phyloP scores from a whole-genome alignment of 768 basidiomycete species.

The Russula virescens region DNA sequence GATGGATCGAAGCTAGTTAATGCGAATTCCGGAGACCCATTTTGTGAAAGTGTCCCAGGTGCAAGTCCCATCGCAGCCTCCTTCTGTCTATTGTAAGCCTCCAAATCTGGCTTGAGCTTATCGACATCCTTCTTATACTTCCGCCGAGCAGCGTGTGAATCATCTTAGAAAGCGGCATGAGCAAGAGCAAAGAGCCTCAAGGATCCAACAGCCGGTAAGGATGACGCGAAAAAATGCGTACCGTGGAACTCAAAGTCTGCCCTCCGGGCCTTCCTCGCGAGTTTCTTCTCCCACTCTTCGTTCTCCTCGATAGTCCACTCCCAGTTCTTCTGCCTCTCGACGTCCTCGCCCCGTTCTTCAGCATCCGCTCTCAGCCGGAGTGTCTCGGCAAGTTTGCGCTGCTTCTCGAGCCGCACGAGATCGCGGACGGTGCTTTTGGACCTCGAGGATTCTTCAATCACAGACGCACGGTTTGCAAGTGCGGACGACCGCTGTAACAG shows the following conservation, averaged over 20 bases:
- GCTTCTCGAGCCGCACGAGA: slow-evolving; percentile 76
- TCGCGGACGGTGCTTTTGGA: slow-evolving; percentile 75
- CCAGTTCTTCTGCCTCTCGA: slow-evolving; percentile 90
- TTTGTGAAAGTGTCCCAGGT: slow-evolving; percentile 55
- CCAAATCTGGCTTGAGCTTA: slow-evolving; percentile 80
- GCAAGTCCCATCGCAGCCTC: slow-evolving; percentile 73
- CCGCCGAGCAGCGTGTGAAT: slow-evolving; percentile 80
- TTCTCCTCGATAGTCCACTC: slow-evolving; percentile 94
- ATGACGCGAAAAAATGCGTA: slow-evolving; percentile 36
- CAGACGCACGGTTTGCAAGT: slow-evolving; percentile 76
- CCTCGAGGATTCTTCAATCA: slow-evolving; percentile 80
- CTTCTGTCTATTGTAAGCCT: slow-evolving; percentile 84
- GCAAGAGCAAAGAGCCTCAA: background rate
- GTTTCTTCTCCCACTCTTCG: slow-evolving; percentile 92
- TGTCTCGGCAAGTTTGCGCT: slow-evolving; percentile 84
- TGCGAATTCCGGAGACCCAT: slow-evolving; percentile 35
- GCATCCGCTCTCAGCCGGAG: slow-evolving; percentile 83
- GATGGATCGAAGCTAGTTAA: slow-evolving; percentile 51
- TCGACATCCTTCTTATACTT: slow-evolving; percentile 92
- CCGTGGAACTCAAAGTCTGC: slow-evolving; percentile 92
- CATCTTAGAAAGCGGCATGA: slow-evolving; percentile 49
- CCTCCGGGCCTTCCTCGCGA: slow-evolving; percentile 72
- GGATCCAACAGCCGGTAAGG: background rate
- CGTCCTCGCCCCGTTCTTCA: slow-evolving; percentile 86
- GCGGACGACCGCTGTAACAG: slow-evolving; percentile 61